Evolutionary conservation across 371 early-diverging fungal genomes (phyloP), one percentile per base, ranked within the genome.

Genomic region (Umbelopsis sp.): DNA sequence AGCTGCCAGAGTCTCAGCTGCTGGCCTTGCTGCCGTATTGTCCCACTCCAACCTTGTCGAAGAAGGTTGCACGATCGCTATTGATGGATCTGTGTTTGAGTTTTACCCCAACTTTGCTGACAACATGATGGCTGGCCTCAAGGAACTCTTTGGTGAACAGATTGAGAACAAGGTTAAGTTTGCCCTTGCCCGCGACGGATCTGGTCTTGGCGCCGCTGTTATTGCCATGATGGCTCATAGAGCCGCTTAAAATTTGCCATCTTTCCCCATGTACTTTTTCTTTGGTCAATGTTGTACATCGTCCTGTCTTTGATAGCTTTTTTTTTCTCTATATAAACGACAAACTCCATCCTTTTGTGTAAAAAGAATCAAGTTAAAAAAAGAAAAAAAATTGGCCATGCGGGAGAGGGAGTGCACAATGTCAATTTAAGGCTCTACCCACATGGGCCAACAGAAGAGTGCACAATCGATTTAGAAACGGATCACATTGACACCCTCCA

Each of bases 71-170:
- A 75, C 72, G 32, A 74, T 82, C 48, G 82, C 82, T 44, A 92
- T 97, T 67, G 97, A 98, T 69, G 99, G 99, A 5, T 89, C 91
- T 44, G 80, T 98, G 70, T 98, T 91, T 80, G 93, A 94, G 80
- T 89, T 90, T 66, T 97, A 96, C 74, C 97, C 97, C 8, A 84
- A 87, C 80, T 97, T 93, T 78, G 90, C 89, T 63, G 80, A 89
- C 66, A 85, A 92, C 66, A 88, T 97, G 85, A 76, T 89, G 20
- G 79, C 80, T 35, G 90, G 93, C 24, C 72, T 94, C 66, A 73
- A 79, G 38, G 91, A 92, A 72, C 70, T 94, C 67, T 79, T 95
- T 65, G 96, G 95, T 44, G 86, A 85, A 65, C 67, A 77, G 41
- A 71, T 71, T 53, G 70, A 71, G 44, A 65, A 72, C 65, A 75